Percentiles rank a stretch among this genome's conserved stretches.
Conservation (phyloP, 2,329 filamentous ascomycete species). For the Hymenoscyphus repandus region DNA sequence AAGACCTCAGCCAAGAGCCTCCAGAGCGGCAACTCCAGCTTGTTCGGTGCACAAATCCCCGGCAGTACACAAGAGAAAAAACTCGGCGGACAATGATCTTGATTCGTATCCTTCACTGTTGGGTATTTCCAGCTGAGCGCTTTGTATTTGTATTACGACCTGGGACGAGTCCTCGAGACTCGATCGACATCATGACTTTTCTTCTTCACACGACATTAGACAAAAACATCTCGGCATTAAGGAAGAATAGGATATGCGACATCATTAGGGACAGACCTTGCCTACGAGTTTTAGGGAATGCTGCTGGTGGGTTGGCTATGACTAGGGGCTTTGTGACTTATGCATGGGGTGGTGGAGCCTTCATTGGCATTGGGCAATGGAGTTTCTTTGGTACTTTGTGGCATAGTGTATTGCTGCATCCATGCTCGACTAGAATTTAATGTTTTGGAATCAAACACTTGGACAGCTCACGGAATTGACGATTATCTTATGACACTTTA, state of each 20-base stretch:
- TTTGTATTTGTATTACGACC: constrained; percentile 5
- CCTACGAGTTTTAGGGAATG: neutral
- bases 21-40: constrained; percentile 13
- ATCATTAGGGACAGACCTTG: constrained; percentile 1
- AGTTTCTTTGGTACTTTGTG: constrained; percentile 9
- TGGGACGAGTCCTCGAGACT: neutral
- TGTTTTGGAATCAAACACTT: too few species aligned
- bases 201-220: neutral
- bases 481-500: too few species aligned
- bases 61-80: constrained; percentile 14
- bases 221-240: neutral
- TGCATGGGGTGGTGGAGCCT: constrained; percentile 2
- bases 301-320: neutral
- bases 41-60: constrained; percentile 25
- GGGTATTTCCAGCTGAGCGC: neutral
- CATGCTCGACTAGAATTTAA: neutral
- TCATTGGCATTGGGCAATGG: constrained; percentile 22
- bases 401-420: neutral
- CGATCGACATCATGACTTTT: neutral
- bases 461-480: too few species aligned
- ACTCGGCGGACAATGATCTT: constrained; percentile 10
- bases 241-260: neutral
- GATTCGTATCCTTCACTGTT: neutral
- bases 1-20: constrained; percentile 61
- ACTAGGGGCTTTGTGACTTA: constrained; percentile 2